Conservation (phyloP, 139 green algal species). For the Penium margaritaceum region DNA sequence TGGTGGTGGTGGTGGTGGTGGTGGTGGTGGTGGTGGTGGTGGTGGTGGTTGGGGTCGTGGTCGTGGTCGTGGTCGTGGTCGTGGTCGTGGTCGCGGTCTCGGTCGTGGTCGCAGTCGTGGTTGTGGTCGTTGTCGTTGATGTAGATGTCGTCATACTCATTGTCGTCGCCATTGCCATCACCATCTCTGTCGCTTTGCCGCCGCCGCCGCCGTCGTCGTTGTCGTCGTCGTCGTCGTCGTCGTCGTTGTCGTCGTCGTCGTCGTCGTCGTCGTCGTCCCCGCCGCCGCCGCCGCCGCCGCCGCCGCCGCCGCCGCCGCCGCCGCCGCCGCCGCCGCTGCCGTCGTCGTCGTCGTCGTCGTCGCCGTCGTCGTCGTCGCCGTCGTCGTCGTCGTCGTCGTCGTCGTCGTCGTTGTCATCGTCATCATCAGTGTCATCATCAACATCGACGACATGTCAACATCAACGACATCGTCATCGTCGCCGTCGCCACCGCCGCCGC, state of each 20-base stretch:
- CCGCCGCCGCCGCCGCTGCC: too few relatives aligned
- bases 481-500: too few relatives aligned
- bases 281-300: too few relatives aligned
- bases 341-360: too few relatives aligned
- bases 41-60: background rate
- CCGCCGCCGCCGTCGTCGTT: background rate
- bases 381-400: too few relatives aligned
- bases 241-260: background rate
- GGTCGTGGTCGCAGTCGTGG: background rate
- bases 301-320: too few relatives aligned
- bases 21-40: background rate
- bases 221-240: background rate
- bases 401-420: too few relatives aligned
- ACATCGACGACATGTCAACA: too few relatives aligned
- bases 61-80: background rate
- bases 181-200: background rate
- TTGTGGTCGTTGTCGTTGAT: conserved; percentile 1
- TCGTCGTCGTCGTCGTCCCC: background rate
- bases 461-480: too few relatives aligned
- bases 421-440: too few relatives aligned
- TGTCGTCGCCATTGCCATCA: background rate
- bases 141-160: background rate
- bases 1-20: background rate
- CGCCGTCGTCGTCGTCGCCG: too few relatives aligned
- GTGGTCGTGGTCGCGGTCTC: background rate